Evolutionary conservation across 2,329 filamentous ascomycete species (phyloP).

Genomic region (Ophiostoma sp.): DNA sequence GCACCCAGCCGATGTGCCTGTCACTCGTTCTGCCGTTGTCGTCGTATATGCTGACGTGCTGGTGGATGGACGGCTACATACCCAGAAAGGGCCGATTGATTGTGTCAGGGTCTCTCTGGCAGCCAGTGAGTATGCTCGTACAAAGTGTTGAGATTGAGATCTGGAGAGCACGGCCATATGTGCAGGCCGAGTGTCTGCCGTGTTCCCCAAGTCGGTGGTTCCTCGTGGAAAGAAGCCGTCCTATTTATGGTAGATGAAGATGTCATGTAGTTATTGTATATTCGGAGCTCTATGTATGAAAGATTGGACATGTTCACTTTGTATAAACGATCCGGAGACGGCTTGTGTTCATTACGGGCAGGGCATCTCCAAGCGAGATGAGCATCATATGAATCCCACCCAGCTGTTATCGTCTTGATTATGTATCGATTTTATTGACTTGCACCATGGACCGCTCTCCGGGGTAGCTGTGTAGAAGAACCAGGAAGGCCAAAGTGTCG

Average conservation of each 20-base stretch:
- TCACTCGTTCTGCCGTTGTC: background rate
- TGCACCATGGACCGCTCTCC: background rate
- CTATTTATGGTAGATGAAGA: background rate
- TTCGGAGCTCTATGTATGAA: too few relatives aligned
- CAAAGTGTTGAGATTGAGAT: background rate
- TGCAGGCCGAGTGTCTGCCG: background rate
- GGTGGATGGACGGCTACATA: background rate
- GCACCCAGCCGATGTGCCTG: background rate
- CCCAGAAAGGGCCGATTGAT: background rate
- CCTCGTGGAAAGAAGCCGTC: background rate
- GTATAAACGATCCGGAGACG: too few relatives aligned
- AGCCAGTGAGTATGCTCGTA: background rate
- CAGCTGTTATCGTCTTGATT: background rate
- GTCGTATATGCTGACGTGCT: background rate
- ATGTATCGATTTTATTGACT: background rate
- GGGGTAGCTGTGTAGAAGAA: background rate
- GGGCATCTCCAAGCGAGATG: background rate
- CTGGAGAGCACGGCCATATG: background rate
- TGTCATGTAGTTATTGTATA: too few relatives aligned
- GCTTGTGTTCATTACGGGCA: background rate
- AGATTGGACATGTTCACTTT: too few relatives aligned
- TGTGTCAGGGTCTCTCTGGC: background rate
- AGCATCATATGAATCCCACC: background rate
- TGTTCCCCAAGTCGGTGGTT: background rate
- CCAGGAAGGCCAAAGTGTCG: background rate